Base-by-base conservation (phyloP, 2,329 filamentous ascomycete species). In the Paramyrothecium sp. region DNA sequence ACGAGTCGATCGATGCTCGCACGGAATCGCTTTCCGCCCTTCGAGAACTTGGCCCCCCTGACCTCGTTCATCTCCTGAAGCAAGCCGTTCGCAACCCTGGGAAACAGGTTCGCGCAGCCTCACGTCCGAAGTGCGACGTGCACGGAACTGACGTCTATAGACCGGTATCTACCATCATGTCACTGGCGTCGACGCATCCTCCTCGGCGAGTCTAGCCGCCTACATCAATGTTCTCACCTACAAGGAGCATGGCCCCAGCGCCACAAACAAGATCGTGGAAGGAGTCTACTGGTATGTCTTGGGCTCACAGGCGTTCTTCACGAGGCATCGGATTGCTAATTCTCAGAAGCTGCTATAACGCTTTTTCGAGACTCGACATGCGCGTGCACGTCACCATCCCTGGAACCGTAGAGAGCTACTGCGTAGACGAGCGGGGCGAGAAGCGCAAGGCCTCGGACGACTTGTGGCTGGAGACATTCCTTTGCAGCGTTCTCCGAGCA, bases 181-280 rank as follows among this genome's bases (percentile, higher is more conserved):
- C 66, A 97, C 92, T 44, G 95, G 95, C 60, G 89, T 97, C 70
- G 95, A 99, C 77, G 95, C 95, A 52, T 99, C 95, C 2, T 98
- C 95, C 7, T 98, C 95, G 11, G 95, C 95, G 58, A 98, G 94
- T 76, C 80, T 99, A 58, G 95, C 95, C 46, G 95, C 95, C 65
- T 99, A 99, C 76, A 96, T 99, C 77, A 99, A 98, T 75, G 98
- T 94, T 44, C 82, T 99, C 59, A 97, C 93, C 50, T 96, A 97
- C 76, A 89, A 89, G 62, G 90, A 94, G 55, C 87, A 89, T 62
- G 90, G 94, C 63, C 92, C 89, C 13, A 82, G 81, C 56, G 80
- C 81, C 59, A 74, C 72, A 46, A 86, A 90, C 70, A 98, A 97
- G 78, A 95, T 98, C 57, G 89, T 92, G 10, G 95, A 96, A 62